Percentiles rank a stretch among this genome's conserved stretches.
Evolutionary conservation across 805 yeast genomes (phyloP).

Genomic region (Candida khao-thaluensis): DNA sequence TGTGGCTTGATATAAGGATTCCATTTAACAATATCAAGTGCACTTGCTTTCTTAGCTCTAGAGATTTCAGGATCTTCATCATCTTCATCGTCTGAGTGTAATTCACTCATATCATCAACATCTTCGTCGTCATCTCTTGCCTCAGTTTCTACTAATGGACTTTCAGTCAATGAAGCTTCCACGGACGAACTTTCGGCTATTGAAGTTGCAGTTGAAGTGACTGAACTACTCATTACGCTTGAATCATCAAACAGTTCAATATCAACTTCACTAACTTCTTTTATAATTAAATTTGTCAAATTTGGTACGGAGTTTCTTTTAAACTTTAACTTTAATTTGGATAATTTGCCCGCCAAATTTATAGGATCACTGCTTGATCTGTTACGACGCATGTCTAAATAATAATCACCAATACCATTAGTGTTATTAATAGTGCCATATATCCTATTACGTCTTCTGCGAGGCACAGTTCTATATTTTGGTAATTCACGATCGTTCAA

Average conservation of each 20-base stretch:
- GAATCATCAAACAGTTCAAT: slow-evolving; percentile 6
- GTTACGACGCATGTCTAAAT: slow-evolving; percentile 1
- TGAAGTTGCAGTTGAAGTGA: slow-evolving; percentile 7
- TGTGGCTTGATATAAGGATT: slow-evolving; percentile 38
- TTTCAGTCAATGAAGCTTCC: background rate
- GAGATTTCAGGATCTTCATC: slow-evolving; percentile 13
- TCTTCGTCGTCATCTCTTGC: slow-evolving; percentile 13
- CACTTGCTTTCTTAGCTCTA: slow-evolving; percentile 6
- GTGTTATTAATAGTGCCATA: slow-evolving; percentile 3
- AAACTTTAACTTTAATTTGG: slow-evolving; percentile 23
- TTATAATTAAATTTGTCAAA: slow-evolving; percentile 5
- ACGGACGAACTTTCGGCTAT: slow-evolving; percentile 1
- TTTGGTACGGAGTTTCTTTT: slow-evolving; percentile 11
- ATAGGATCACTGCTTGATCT: slow-evolving; percentile 24
- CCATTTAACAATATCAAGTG: slow-evolving; percentile 40
- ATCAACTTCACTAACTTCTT: slow-evolving; percentile 9
- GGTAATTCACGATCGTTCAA: slow-evolving; percentile 71
- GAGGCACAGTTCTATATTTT: slow-evolving; percentile 74
- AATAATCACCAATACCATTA: background rate
- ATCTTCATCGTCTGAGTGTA: slow-evolving; percentile 25
- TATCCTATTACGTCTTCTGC: slow-evolving; percentile 56
- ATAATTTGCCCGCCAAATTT: slow-evolving; percentile 19
- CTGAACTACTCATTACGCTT: slow-evolving; percentile 2
- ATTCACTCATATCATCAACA: slow-evolving; percentile 11
- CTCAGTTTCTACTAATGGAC: slow-evolving; percentile 9